These are phyloP conservation scores for Mrakia hoshinonis DNA, from an alignment of 768 basidiomycete genomes.

Conservation along the genomic window DNA sequence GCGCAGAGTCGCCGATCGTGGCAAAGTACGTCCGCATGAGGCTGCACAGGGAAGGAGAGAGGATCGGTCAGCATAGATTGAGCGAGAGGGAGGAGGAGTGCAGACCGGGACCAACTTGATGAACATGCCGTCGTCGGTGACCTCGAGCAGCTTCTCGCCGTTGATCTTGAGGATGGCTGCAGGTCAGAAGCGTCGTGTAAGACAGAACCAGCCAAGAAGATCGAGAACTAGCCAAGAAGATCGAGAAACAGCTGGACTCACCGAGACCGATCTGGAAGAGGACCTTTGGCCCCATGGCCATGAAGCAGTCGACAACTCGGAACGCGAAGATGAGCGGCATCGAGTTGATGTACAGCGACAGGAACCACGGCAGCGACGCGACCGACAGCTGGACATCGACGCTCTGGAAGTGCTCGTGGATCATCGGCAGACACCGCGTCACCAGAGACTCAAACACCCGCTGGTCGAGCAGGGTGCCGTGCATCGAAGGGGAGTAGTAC, in stretches of 20 bases:
- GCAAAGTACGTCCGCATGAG: constrained; percentile 93
- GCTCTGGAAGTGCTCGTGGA: constrained; percentile 79
- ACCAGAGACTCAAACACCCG: constrained; percentile 94
- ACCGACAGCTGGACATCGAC: constrained; percentile 96
- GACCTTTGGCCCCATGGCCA: constrained; percentile 98
- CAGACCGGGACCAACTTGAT: constrained; percentile 57
- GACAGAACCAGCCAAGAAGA: background rate
- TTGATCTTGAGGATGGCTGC: constrained; percentile 95
- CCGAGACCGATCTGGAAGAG: constrained; percentile 82
- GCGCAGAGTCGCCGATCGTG: constrained; percentile 84
- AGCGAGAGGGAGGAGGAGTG: background rate
- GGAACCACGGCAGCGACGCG: constrained; percentile 94
- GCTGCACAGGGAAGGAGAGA: constrained; percentile 42
- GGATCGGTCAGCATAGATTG: background rate
- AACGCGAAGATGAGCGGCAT: constrained; percentile 98
- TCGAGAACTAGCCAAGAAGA: background rate
- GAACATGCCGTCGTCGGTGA: constrained; percentile 95
- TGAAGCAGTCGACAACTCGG: constrained; percentile 93
- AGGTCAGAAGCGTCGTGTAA: too few species aligned
- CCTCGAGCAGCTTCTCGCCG: constrained; percentile 77
- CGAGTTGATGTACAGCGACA: constrained; percentile 67
- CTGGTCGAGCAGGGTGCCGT: constrained; percentile 96
- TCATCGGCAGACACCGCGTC: constrained; percentile 75
- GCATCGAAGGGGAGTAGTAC: constrained; percentile 67
- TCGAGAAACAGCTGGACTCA: constrained; percentile 24